Percentiles rank a stretch among this genome's conserved stretches.
These are phyloP conservation scores for Lomentospora prolificans DNA, from an alignment of 2,329 filamentous ascomycete genomes.

Conservation along the genomic window DNA sequence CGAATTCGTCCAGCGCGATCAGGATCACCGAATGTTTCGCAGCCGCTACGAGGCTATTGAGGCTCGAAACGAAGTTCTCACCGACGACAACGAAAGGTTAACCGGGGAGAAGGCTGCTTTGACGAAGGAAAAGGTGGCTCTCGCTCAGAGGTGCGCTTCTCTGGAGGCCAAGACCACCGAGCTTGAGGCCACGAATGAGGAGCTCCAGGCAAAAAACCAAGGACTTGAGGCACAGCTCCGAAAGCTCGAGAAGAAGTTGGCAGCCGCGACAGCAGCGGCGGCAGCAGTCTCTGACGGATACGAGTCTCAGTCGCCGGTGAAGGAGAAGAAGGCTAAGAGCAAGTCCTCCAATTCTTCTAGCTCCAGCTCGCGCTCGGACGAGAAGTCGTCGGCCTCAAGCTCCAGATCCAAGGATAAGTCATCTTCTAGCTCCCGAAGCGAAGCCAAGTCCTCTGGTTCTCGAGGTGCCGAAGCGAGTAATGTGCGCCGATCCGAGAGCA, in stretches of 20 bases:
- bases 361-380: neutral
- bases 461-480: neutral
- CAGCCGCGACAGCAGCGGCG: neutral
- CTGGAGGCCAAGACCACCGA: neutral
- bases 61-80: slow-evolving; percentile 18
- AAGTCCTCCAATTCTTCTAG: neutral
- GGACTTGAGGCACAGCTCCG: neutral
- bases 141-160: neutral
- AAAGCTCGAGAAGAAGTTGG: slow-evolving; percentile 4
- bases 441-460: neutral
- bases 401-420: neutral
- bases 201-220: neutral
- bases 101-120: neutral
- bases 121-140: neutral
- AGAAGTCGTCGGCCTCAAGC: neutral
- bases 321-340: neutral
- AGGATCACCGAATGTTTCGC: slow-evolving; percentile 4
- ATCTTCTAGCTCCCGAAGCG: slow-evolving; percentile 3
- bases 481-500: slow-evolving; percentile 3
- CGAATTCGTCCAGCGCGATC: slow-evolving; percentile 3
- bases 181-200: slow-evolving; percentile 19
- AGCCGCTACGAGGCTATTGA: slow-evolving; percentile 8
- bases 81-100: slow-evolving; percentile 22
- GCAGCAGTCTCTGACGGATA: neutral
- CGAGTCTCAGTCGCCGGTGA: neutral